phyloP scores from a whole-genome alignment of 139 green algal species.

The Tetratostichococcus sp. region DNA sequence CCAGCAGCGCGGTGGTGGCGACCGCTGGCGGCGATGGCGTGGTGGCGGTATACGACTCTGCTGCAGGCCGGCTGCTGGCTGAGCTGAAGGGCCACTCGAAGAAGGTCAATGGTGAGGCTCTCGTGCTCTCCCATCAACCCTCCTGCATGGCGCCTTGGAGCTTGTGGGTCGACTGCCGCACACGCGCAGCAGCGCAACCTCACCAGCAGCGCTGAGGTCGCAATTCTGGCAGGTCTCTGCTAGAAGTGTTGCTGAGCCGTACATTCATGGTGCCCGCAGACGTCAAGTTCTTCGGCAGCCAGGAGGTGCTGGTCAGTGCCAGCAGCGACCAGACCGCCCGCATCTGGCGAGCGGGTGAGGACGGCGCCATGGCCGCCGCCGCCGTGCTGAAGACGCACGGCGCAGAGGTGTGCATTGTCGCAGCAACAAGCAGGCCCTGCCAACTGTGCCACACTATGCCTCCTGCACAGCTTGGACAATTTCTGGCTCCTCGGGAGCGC shows the following conservation, averaged over 20 bases:
- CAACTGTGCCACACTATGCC: no score
- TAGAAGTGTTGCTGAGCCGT: no score
- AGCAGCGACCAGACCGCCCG: constrained; percentile 78
- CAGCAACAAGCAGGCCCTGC: no score
- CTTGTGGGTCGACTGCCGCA: no score
- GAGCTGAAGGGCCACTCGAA: constrained; percentile 82
- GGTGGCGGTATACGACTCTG: constrained; percentile 64
- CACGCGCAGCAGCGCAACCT: no score
- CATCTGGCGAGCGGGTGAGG: constrained; percentile 58
- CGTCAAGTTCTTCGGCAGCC: constrained; percentile 31
- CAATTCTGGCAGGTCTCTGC: no score
- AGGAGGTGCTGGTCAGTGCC: constrained; percentile 56
- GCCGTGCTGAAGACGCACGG: constrained; percentile 35
- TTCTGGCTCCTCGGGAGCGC: no score
- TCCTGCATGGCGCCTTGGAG: no score
- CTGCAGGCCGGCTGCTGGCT: constrained; percentile 31
- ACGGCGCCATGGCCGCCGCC: constrained; percentile 15
- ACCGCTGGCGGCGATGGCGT: constrained; percentile 63
- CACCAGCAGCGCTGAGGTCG: no score
- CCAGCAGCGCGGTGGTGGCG: constrained; percentile 31
- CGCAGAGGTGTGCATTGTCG: constrained; percentile 27
- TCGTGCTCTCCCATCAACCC: no score
- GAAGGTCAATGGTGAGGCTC: constrained; percentile 51
- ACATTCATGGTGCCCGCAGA: constrained; percentile 18
- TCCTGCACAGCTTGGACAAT: no score